Base-by-base conservation (phyloP, 139 green algal species). In the Asterochloris erici region DNA sequence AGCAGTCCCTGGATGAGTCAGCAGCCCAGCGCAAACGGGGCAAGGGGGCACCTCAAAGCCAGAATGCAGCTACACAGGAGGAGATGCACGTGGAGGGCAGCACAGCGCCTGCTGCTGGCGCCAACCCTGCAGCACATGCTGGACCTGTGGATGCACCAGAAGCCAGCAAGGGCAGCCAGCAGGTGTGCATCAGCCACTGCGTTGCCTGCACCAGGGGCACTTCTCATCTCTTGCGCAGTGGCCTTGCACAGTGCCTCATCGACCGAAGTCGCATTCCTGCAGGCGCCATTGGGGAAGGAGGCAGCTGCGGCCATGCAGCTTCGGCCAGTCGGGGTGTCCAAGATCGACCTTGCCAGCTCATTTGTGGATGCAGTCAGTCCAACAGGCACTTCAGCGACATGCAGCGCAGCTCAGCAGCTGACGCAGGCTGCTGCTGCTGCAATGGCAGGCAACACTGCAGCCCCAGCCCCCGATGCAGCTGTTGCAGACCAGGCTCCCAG, bases 331-430 rank as follows among this genome's bases (percentile, higher is more conserved):
- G 76, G 76, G 54, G 76, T 80, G 76, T 28, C 76, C 47, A 80
- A 80, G 76, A 80, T 80, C 47, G 76, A 80, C 60, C 76, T 80
- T 24, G 76, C 76, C 60, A 80, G 76, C 76, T 80, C 76, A 61
- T 80, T 80, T 54, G 38, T 54, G 38, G 38, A 54, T 54, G 38
- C 38, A 54, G 38, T 54, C 38, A 54, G 38, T 6, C 38, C 38
- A 54, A 54, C 38, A 54, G 38, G 38, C 38, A 54, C 6, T 2
- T 54, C 38, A 54, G 38, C 38, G 38, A 54, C 38, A 54, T 54
- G 38, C 38, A 54, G 38, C 38, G 6, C 38, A 54, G 38, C 38
- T 54, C 38, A 54, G 6, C 38, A 54, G 4, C 6, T 54, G 38
- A 54, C 38, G 38, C 38, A 54, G 38, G 38, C 38, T 2, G 38